Percentiles rank a stretch among this genome's conserved stretches.
phyloP scores from a whole-genome alignment of 129 eudicot species.

The Rutidosis leptorrhynchoides region DNA sequence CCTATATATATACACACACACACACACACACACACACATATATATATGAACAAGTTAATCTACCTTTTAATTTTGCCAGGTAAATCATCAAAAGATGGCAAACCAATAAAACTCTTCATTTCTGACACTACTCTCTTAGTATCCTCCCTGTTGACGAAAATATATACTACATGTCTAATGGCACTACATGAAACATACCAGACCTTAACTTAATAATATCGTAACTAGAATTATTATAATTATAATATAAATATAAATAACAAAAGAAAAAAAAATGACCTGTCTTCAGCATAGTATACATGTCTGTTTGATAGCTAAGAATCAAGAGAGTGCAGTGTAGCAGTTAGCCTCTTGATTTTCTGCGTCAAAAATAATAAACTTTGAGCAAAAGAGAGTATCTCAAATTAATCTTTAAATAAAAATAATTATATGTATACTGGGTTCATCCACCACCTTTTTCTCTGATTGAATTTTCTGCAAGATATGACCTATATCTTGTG shows the following conservation, averaged over 20 bases:
- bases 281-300: slow-evolving; percentile 70
- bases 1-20: too few relatives aligned
- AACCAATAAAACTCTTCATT: slow-evolving; percentile 26
- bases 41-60: slow-evolving; percentile 3
- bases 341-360: slow-evolving; percentile 76
- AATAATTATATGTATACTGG: too few relatives aligned
- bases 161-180: neutral
- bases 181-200: neutral
- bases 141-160: slow-evolving; percentile 56
- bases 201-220: neutral
- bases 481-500: slow-evolving; percentile 86
- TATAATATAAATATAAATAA: neutral
- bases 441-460: slow-evolving; percentile 56
- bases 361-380: slow-evolving; percentile 40
- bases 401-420: neutral
- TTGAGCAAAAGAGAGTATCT: slow-evolving; percentile 3
- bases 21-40: too few relatives aligned
- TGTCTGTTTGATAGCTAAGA: slow-evolving; percentile 52
- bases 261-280: slow-evolving; percentile 30
- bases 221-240: neutral
- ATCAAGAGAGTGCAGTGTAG: slow-evolving; percentile 53
- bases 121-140: slow-evolving; percentile 56
- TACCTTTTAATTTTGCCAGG: slow-evolving; percentile 65
- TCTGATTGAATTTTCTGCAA: slow-evolving; percentile 84
- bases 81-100: slow-evolving; percentile 33